phyloP scores from a whole-genome alignment of 495 filamentous ascomycete genomes.

The Lineolata rhizophorae region DNA sequence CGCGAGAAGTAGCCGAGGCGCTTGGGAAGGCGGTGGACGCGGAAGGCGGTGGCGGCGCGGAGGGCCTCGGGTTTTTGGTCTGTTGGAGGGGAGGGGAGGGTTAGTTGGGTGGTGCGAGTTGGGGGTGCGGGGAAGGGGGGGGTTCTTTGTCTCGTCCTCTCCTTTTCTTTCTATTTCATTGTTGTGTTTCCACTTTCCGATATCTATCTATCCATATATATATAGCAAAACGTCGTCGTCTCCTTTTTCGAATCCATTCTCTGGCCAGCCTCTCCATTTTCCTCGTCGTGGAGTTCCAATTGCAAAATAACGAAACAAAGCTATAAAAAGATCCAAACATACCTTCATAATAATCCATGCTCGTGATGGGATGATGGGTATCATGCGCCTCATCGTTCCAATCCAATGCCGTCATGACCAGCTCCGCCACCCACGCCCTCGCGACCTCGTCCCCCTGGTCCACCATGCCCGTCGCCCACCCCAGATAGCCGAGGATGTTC shows the following conservation, averaged over 20 bases:
- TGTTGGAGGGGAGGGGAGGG: too few relatives aligned
- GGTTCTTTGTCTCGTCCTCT: too few relatives aligned
- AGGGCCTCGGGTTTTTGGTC: slow-evolving; percentile 40
- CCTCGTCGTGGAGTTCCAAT: too few relatives aligned
- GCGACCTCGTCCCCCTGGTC: slow-evolving; percentile 21
- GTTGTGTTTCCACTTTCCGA: too few relatives aligned
- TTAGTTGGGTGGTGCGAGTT: too few relatives aligned
- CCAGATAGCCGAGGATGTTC: slow-evolving; percentile 42
- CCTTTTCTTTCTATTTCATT: too few relatives aligned
- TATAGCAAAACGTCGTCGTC: neutral
- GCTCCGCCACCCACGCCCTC: slow-evolving; percentile 28
- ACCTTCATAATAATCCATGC: slow-evolving; percentile 32
- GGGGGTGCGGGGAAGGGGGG: too few relatives aligned
- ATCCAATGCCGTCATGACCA: slow-evolving; percentile 46
- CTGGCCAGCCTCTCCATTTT: too few relatives aligned
- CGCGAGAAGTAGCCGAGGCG: slow-evolving; percentile 42
- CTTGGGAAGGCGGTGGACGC: slow-evolving; percentile 37
- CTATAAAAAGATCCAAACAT: neutral
- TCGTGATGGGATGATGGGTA: slow-evolving; percentile 39
- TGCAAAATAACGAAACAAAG: too few relatives aligned
- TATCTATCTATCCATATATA: too few relatives aligned
- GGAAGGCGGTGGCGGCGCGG: slow-evolving; percentile 26
- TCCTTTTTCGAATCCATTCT: neutral
- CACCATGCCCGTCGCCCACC: slow-evolving; percentile 27
- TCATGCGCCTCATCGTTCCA: slow-evolving; percentile 45